Percentiles rank a stretch among this genome's conserved stretches.
Conservation (phyloP, 306 rosid genomes). For the Abrus precatorius region DNA sequence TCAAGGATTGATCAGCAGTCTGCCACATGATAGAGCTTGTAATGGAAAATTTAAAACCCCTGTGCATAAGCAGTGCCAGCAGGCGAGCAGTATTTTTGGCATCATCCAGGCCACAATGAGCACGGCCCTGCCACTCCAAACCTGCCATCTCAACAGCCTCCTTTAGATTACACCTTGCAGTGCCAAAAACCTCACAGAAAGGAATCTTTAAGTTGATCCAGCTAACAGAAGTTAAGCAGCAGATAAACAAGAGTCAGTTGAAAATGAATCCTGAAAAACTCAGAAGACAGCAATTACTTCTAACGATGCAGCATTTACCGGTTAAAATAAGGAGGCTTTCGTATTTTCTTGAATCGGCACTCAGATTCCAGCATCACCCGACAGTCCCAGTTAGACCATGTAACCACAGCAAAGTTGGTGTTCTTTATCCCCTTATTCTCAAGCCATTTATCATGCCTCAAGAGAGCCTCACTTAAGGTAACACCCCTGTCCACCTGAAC, state of each 20-base stretch:
- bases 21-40: constrained; percentile 80
- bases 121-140: constrained; percentile 91
- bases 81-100: constrained; percentile 92
- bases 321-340: constrained; percentile 93
- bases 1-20: constrained; percentile 61
- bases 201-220: constrained; percentile 95
- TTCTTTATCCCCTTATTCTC: constrained; percentile 92
- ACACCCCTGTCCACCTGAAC: constrained; percentile 94
- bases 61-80: constrained; percentile 76
- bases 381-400: constrained; percentile 98
- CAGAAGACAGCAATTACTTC: constrained; percentile 17
- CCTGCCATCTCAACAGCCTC: constrained; percentile 94
- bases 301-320: constrained; percentile 61
- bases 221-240: constrained; percentile 57
- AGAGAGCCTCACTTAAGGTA: constrained; percentile 87
- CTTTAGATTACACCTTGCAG: constrained; percentile 82
- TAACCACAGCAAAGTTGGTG: constrained; percentile 90
- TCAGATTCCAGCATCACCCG: constrained; percentile 95
- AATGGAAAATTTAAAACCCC: constrained; percentile 79
- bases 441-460: constrained; percentile 97
- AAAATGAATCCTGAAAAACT: constrained; percentile 36
- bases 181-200: constrained; percentile 85
- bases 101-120: constrained; percentile 95
- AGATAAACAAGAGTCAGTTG: constrained; percentile 52
- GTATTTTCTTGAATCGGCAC: constrained; percentile 91